Base-by-base conservation (phyloP, 1,284 basidiomycete species). In the Cryptococcus wingfieldii region DNA sequence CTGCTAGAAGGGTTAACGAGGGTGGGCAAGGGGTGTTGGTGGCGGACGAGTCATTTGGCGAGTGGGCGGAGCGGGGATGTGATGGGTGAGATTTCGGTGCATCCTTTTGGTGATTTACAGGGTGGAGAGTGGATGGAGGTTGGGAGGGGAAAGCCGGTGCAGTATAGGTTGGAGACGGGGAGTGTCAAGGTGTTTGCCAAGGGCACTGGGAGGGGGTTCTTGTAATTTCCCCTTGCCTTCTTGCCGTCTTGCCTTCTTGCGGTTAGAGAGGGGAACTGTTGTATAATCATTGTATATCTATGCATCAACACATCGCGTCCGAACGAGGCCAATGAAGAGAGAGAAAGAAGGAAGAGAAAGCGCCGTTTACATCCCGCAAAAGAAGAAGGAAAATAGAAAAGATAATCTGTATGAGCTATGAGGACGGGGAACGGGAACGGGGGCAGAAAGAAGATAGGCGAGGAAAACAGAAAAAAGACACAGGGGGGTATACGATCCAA, bases 201-300 rank as follows among this genome's bases (percentile, higher is more conserved):
- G 62, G 77, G 77, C 1, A 78, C 74, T 0, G 77, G 77, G 8
- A 54, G 72, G 42, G 77, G 77, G 14, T 77, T 72, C 56, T 62
- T 78, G 25, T 78, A 60, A 54, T 39, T 23, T 23, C n/a, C 38
- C 5, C 38, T 39, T 39, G 38, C 38, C 10, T 41, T 41, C 19
- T 19, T 42, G n/a, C n/a, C n/a, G n/a, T n/a, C 9, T 42, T 42
- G 16, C 16, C 7, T 34, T 23, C 19, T 19, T 19, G 19, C 31
- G 31, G 31, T 6, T n/a, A n/a, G n/a, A n/a, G n/a, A n/a, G n/a
- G n/a, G n/a, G n/a, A 31, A 2, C 6, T 34, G 31, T 34, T 34
- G 31, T 34, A 34, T 34, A 0, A 34, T 34, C 2, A 34, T 34
- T 34, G 31, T 34, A 10, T 34, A 34, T 34, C 31, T 34, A 34